Evolutionary conservation across 768 basidiomycete species (phyloP).

Genomic region (Rhizopogon vulgaris): DNA sequence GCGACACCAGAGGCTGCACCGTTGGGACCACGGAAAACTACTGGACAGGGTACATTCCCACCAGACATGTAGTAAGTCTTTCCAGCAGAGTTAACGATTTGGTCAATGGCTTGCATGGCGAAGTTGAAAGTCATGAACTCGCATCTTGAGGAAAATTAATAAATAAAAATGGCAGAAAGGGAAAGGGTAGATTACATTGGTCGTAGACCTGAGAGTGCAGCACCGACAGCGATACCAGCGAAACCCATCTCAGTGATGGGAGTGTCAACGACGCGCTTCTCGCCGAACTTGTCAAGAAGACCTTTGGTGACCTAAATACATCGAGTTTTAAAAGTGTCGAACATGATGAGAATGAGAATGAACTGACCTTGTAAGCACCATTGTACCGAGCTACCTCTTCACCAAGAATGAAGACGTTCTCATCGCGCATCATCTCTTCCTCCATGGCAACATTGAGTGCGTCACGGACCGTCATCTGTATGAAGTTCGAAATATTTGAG

Average conservation of each 20-base stretch:
- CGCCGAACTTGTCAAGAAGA: conserved; percentile 97
- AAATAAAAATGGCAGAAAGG: background rate
- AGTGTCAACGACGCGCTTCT: conserved; percentile 96
- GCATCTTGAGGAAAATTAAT: conserved; percentile 49
- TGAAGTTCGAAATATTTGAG: conserved; percentile 11
- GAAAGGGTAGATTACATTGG: conserved; percentile 58
- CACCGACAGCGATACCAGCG: conserved; percentile 91
- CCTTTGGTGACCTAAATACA: conserved; percentile 86
- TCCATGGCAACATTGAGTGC: conserved; percentile 98
- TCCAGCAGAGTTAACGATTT: conserved; percentile 99
- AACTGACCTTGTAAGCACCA: conserved; percentile 84
- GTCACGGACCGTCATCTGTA: conserved; percentile 95
- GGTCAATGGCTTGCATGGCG: conserved; percentile 99
- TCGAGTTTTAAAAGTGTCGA: conserved; percentile 7
- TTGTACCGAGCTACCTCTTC: conserved; percentile 99
- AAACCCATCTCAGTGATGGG: conserved; percentile 99
- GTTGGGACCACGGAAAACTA: conserved; percentile 99
- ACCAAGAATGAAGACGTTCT: conserved; percentile 90
- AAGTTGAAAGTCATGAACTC: conserved; percentile 99
- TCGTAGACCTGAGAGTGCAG: conserved; percentile 89
- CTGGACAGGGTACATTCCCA: conserved; percentile 95
- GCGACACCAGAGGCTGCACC: conserved; percentile 96
- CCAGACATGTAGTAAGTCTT: conserved; percentile 99
- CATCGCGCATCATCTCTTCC: conserved; percentile 97
- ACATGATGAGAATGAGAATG: background rate